phyloP scores from a whole-genome alignment of 805 yeast genomes.

The Spathaspora sp. region DNA sequence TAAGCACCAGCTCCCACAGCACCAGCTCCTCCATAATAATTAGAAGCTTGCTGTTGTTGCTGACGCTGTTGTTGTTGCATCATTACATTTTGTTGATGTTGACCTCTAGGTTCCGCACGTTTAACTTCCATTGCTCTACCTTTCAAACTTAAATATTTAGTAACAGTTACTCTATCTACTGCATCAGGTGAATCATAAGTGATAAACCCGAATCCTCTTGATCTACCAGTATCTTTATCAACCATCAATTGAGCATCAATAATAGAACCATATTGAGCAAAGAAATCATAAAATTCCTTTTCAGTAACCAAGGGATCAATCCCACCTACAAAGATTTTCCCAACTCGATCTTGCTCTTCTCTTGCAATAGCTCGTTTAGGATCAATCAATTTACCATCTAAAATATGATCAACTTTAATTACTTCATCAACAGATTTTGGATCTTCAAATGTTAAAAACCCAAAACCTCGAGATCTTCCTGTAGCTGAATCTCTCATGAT shows the following conservation, averaged over 20 bases:
- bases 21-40: conserved; percentile 2
- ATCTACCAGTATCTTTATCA: conserved; percentile 94
- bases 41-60: conserved; percentile 21
- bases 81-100: conserved; percentile 45
- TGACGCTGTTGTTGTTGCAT: conserved; percentile 29
- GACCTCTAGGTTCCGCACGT: conserved; percentile 79
- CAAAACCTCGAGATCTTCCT: conserved; percentile 93
- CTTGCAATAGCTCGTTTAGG: conserved; percentile 97
- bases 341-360: conserved; percentile 95
- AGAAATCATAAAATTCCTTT: conserved; percentile 80
- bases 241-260: conserved; percentile 96
- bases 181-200: conserved; percentile 94
- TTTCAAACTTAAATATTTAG: conserved; percentile 76
- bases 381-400: conserved; percentile 95
- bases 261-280: conserved; percentile 83
- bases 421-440: conserved; percentile 85
- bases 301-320: conserved; percentile 92
- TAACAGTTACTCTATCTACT: conserved; percentile 81
- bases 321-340: conserved; percentile 97
- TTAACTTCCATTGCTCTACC: conserved; percentile 84
- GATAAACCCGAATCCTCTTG: conserved; percentile 95
- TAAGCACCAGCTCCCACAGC: conserved; percentile 1
- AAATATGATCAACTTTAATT: conserved; percentile 76
- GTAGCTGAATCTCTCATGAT: conserved; percentile 88
- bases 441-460: conserved; percentile 81